Evolutionary conservation across 495 filamentous ascomycete species (phyloP).

Genomic region (Glarea lozoyensis): DNA sequence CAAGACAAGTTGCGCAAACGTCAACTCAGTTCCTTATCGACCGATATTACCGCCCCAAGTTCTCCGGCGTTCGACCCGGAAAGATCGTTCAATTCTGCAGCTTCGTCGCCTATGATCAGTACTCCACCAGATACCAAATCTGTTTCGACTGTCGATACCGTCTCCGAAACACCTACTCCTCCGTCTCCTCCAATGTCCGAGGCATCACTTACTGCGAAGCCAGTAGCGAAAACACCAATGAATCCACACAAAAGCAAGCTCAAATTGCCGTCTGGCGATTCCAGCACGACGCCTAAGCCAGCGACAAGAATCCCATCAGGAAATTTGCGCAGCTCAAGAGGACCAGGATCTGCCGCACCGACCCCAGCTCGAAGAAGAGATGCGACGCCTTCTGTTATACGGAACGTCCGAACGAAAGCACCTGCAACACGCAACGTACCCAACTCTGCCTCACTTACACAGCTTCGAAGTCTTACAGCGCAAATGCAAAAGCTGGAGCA

Average conservation of each 20-base stretch:
- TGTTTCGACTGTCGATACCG: conserved; percentile 31
- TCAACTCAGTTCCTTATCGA: conserved; percentile 41
- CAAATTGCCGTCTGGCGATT: conserved; percentile 38
- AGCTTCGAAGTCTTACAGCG: conserved; percentile 85
- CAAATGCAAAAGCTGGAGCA: conserved; percentile 96
- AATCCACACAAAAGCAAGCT: conserved; percentile 31
- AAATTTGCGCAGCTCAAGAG: conserved; percentile 15
- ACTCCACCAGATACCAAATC: conserved; percentile 63
- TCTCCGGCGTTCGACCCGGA: conserved; percentile 40
- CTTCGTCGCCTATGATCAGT: conserved; percentile 63
- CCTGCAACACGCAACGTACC: conserved; percentile 38
- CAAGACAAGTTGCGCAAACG: conserved; percentile 74
- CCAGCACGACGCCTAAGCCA: conserved; percentile 41
- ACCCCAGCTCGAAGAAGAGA: conserved; percentile 11
- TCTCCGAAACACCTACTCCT: conserved; percentile 47
- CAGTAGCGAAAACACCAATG: conserved; percentile 20
- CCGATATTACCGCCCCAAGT: conserved; percentile 40
- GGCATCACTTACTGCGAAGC: conserved; percentile 36
- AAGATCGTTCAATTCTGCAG: conserved; percentile 52
- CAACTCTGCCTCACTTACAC: conserved; percentile 78
- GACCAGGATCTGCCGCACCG: conserved; percentile 9
- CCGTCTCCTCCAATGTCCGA: conserved; percentile 68
- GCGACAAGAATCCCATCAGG: conserved; percentile 8
- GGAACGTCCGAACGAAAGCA: conserved; percentile 19
- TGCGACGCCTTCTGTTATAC: conserved; percentile 21